Percentiles rank a stretch among this genome's conserved stretches.
Evolutionary conservation across 2,329 filamentous ascomycete genomes (phyloP).

Genomic region (Zasmidium cellare): DNA sequence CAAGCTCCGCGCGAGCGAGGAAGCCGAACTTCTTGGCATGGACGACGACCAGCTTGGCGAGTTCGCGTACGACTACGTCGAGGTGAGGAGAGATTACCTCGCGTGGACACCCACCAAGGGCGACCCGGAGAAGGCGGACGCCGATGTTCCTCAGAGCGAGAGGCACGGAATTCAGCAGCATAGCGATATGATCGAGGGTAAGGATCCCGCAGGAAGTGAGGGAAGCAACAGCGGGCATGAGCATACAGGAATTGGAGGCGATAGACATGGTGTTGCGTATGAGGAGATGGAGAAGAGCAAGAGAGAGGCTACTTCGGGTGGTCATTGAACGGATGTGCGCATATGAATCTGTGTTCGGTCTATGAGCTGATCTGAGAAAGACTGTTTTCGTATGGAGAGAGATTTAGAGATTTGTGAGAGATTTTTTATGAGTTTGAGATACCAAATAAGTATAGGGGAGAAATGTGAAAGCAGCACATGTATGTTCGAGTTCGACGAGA

Average conservation of each 20-base stretch:
- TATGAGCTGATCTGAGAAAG: neutral
- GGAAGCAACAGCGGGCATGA: slow-evolving; percentile 39
- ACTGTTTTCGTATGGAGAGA: neutral
- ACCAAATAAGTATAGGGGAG: no score
- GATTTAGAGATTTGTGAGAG: no score
- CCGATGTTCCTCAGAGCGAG: slow-evolving; percentile 63
- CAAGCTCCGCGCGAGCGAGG: slow-evolving; percentile 75
- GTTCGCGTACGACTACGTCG: slow-evolving; percentile 88
- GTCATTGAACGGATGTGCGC: no score
- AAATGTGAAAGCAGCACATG: no score
- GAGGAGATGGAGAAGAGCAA: slow-evolving; percentile 42
- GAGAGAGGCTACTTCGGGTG: slow-evolving; percentile 15
- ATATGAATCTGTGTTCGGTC: neutral
- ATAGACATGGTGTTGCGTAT: slow-evolving; percentile 53
- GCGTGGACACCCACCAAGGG: slow-evolving; percentile 78
- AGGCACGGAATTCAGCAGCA: slow-evolving; percentile 64
- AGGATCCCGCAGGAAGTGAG: slow-evolving; percentile 48
- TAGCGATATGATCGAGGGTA: slow-evolving; percentile 63
- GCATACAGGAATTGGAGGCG: slow-evolving; percentile 52
- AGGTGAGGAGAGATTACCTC: slow-evolving; percentile 83
- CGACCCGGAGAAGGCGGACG: slow-evolving; percentile 61
- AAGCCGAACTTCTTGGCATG: slow-evolving; percentile 84
- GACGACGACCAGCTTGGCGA: slow-evolving; percentile 88
- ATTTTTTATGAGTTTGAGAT: neutral
- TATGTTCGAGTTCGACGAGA: no score